These are phyloP conservation scores for Tolypocladium pustulatum DNA, from an alignment of 2,329 filamentous ascomycete genomes.

Conservation along the genomic window DNA sequence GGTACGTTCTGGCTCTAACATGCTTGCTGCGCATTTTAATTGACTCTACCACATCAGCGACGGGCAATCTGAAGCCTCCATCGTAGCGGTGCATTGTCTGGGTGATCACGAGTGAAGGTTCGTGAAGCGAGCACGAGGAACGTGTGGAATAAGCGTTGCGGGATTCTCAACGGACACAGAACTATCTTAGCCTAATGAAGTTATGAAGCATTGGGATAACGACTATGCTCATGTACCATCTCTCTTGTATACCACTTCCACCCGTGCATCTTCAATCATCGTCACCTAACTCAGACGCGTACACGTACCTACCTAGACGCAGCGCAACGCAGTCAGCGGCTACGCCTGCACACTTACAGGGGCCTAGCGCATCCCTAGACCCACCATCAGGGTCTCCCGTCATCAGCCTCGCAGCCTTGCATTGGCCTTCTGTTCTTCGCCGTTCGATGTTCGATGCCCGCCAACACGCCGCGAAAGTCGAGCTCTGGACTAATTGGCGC, in stretches of 20 bases:
- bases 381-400: conserved; percentile 10
- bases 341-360: neutral
- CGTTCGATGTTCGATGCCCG: neutral
- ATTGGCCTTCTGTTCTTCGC: conserved; percentile 8
- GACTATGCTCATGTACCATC: neutral
- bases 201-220: neutral
- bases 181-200: neutral
- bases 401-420: conserved; percentile 26
- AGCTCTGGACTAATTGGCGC: conserved; percentile 14
- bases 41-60: conserved; percentile 42
- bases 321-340: neutral
- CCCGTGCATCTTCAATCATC: neutral
- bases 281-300: neutral
- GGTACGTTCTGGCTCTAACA: conserved; percentile 41
- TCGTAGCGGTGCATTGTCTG: conserved; percentile 31
- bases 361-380: conserved; percentile 3
- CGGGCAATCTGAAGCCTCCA: conserved; percentile 73
- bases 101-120: neutral
- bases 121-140: neutral
- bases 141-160: neutral
- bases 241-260: neutral
- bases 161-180: neutral
- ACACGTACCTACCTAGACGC: neutral
- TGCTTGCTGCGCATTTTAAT: neutral
- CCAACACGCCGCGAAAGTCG: neutral